A percentile compares a stretch with the other conserved stretches of the same genome.
Evolutionary conservation across 2,329 filamentous ascomycete species (phyloP).

Genomic region (Sarocladium strictum): DNA sequence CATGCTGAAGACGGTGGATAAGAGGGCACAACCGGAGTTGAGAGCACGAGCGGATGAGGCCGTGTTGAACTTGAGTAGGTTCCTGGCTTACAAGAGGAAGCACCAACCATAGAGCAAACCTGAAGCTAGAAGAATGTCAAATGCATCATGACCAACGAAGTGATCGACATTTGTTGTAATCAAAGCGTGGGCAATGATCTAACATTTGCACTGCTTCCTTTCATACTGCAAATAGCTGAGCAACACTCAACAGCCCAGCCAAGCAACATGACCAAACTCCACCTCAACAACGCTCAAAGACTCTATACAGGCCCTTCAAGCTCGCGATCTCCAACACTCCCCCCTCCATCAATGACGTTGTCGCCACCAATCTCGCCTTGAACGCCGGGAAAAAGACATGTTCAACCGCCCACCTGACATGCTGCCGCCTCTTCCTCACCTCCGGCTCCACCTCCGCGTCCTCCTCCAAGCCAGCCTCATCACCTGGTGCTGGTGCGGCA

Average conservation of each 20-base stretch:
- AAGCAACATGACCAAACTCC: background rate
- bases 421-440: conserved; percentile 53
- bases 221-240: no score
- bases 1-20: conserved; percentile 56
- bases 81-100: conserved; percentile 61
- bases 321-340: conserved; percentile 81
- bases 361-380: conserved; percentile 75
- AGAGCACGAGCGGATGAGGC: conserved; percentile 55
- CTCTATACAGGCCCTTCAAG: conserved; percentile 84
- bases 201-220: no score
- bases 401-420: conserved; percentile 73
- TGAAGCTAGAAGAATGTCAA: conserved; percentile 5
- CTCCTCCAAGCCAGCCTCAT: conserved; percentile 24
- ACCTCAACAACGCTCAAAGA: conserved; percentile 84
- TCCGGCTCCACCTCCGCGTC: conserved; percentile 41
- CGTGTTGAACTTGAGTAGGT: conserved; percentile 53
- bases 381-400: conserved; percentile 87
- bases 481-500: conserved; percentile 30
- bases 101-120: conserved; percentile 29
- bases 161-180: background rate
- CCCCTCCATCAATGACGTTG: conserved; percentile 66
- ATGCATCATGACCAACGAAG: conserved; percentile 8
- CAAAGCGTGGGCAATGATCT: background rate
- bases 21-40: conserved; percentile 50
- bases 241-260: no score